Evolutionary conservation across 257 asterid species (phyloP).

Genomic region (Solanum ossicruentum): DNA sequence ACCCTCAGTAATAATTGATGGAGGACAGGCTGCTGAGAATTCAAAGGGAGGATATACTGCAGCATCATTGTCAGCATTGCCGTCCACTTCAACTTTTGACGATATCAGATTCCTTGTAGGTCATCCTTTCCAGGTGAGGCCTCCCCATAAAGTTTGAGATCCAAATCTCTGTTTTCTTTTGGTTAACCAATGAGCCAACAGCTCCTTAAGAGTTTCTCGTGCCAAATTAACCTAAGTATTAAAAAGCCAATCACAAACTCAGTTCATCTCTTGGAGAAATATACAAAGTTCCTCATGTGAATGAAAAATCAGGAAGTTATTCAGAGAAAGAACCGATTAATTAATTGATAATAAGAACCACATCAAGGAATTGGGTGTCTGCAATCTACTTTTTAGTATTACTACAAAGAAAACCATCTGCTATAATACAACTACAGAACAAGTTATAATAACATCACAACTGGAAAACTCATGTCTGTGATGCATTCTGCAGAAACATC

Average conservation of each 20-base stretch:
- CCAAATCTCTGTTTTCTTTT: slow-evolving; percentile 70
- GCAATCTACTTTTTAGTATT: neutral
- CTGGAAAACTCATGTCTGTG: neutral
- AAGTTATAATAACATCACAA: neutral
- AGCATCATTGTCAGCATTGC: slow-evolving; percentile 64
- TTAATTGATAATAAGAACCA: neutral
- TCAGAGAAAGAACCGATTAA: neutral
- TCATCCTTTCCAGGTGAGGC: slow-evolving; percentile 58
- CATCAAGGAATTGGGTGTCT: neutral
- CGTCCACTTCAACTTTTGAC: slow-evolving; percentile 69
- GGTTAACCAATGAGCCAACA: slow-evolving; percentile 82
- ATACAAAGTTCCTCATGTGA: neutral
- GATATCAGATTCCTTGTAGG: slow-evolving; percentile 46
- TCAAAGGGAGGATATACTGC: slow-evolving; percentile 88
- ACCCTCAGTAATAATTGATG: slow-evolving; percentile 91
- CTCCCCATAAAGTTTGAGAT: slow-evolving; percentile 58
- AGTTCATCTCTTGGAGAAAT: neutral
- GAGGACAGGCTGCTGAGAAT: slow-evolving; percentile 69
- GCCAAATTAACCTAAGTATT: slow-evolving; percentile 71
- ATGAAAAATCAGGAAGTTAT: neutral
- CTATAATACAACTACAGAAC: neutral
- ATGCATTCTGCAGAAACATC: neutral
- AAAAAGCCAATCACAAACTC: neutral
- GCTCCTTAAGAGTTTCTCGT: slow-evolving; percentile 91
- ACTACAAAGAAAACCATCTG: neutral